Conservation (phyloP, 2,329 filamentous ascomycete genomes). For the Pestalotiopsis sp. region DNA sequence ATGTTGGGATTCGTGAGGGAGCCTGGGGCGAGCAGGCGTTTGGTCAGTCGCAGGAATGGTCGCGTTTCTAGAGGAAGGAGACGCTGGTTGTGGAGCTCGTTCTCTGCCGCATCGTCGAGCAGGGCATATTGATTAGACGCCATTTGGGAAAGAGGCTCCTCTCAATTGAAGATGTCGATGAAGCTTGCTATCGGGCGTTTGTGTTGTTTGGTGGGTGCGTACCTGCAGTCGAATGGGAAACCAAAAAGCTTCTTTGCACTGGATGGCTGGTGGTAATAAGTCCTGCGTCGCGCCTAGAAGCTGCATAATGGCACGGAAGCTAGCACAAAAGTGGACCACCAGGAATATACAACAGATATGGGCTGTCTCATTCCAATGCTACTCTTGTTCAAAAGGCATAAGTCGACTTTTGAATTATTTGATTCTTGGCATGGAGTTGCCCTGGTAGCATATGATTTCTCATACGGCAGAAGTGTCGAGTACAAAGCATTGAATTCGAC, state of each 20-base stretch:
- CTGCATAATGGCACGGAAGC: neutral
- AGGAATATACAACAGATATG: neutral
- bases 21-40: slow-evolving; percentile 72
- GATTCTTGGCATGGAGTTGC: too few relatives aligned
- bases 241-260: neutral
- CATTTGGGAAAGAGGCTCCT: slow-evolving; percentile 16
- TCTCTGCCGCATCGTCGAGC: slow-evolving; percentile 75
- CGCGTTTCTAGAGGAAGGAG: slow-evolving; percentile 91
- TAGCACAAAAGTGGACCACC: neutral
- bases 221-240: neutral
- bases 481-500: neutral
- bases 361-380: neutral
- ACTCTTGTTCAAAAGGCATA: neutral
- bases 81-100: slow-evolving; percentile 83
- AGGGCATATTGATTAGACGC: slow-evolving; percentile 42
- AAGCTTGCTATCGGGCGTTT: neutral
- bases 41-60: slow-evolving; percentile 86
- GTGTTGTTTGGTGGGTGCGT: neutral
- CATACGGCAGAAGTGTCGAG: neutral
- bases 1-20: slow-evolving; percentile 59
- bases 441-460: neutral
- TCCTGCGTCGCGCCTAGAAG: neutral
- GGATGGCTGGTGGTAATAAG: neutral
- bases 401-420: too few relatives aligned
- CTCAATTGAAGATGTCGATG: neutral